Conservation (phyloP, 305 asterid genomes). For the Solanum hybrid region DNA sequence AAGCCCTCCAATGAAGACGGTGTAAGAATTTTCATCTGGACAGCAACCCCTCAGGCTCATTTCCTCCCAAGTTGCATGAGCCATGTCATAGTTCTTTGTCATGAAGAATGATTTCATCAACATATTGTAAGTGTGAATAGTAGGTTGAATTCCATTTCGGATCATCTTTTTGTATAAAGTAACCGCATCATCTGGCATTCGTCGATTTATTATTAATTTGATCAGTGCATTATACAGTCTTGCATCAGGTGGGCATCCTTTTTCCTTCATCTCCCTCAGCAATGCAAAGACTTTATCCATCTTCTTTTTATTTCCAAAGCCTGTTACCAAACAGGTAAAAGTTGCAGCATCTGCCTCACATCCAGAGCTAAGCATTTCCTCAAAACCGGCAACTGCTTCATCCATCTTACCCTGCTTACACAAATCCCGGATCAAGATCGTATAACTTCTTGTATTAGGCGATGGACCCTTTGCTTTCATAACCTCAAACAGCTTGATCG, state of each 20-base stretch:
- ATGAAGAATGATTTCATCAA: constrained; percentile 63
- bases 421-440: constrained; percentile 49
- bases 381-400: constrained; percentile 50
- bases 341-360: constrained; percentile 59
- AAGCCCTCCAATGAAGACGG: constrained; percentile 63
- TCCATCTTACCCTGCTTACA: constrained; percentile 59
- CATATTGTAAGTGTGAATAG: constrained; percentile 79
- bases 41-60: constrained; percentile 74
- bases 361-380: constrained; percentile 52
- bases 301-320: constrained; percentile 60
- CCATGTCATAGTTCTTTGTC: constrained; percentile 51
- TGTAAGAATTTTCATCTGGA: constrained; percentile 78
- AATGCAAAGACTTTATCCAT: constrained; percentile 57
- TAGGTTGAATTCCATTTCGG: constrained; percentile 40
- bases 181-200: constrained; percentile 68
- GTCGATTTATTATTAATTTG: constrained; percentile 56
- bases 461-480: constrained; percentile 69
- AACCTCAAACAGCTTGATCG: constrained; percentile 58
- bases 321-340: constrained; percentile 69
- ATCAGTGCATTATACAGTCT: constrained; percentile 61
- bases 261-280: constrained; percentile 69
- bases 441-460: constrained; percentile 65
- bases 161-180: constrained; percentile 76
- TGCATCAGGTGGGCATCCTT: constrained; percentile 64
- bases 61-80: constrained; percentile 76